A percentile compares a stretch with the other conserved stretches of the same genome.
phyloP scores from a whole-genome alignment of 2,329 filamentous ascomycete genomes.

The Talaromyces marneffei region DNA sequence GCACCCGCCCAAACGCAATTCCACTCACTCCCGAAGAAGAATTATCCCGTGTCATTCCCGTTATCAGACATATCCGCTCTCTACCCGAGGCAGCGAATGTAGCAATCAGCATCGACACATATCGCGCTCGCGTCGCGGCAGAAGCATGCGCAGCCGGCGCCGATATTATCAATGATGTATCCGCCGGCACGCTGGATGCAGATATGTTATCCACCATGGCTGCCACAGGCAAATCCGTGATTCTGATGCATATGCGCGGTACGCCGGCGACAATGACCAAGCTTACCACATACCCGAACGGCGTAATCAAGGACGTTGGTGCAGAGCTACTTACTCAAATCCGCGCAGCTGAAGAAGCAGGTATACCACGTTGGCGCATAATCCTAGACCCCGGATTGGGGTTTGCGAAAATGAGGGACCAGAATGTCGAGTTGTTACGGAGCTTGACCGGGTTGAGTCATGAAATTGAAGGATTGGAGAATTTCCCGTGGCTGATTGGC shows the following conservation, averaged over 20 bases:
- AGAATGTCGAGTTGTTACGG: slow-evolving; percentile 76
- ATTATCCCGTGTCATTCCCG: slow-evolving; percentile 68
- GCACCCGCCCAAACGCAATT: slow-evolving; percentile 69
- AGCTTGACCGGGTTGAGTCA: slow-evolving; percentile 57
- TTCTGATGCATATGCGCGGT: slow-evolving; percentile 91
- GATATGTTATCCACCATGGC: slow-evolving; percentile 79
- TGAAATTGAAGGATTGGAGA: slow-evolving; percentile 35
- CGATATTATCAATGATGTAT: slow-evolving; percentile 92
- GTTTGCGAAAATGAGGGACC: slow-evolving; percentile 76
- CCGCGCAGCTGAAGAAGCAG: slow-evolving; percentile 68
- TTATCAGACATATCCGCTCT: slow-evolving; percentile 66
- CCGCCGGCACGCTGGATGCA: slow-evolving; percentile 70
- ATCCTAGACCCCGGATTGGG: slow-evolving; percentile 90
- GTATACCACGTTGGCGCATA: slow-evolving; percentile 87
- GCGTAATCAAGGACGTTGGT: slow-evolving; percentile 60
- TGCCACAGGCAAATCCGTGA: slow-evolving; percentile 67
- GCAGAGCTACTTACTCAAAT: slow-evolving; percentile 66
- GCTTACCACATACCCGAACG: slow-evolving; percentile 62
- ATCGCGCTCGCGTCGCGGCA: slow-evolving; percentile 75
- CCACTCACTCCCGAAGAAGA: slow-evolving; percentile 70
- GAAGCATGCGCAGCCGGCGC: slow-evolving; percentile 72
- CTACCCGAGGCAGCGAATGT: slow-evolving; percentile 57
- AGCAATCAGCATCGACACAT: slow-evolving; percentile 88
- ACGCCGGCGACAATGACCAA: slow-evolving; percentile 74
- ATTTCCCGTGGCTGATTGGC: slow-evolving; percentile 83